These are phyloP conservation scores for Pseudomassariella vexata DNA, from an alignment of 2,329 filamentous ascomycete genomes.

Conservation along the genomic window DNA sequence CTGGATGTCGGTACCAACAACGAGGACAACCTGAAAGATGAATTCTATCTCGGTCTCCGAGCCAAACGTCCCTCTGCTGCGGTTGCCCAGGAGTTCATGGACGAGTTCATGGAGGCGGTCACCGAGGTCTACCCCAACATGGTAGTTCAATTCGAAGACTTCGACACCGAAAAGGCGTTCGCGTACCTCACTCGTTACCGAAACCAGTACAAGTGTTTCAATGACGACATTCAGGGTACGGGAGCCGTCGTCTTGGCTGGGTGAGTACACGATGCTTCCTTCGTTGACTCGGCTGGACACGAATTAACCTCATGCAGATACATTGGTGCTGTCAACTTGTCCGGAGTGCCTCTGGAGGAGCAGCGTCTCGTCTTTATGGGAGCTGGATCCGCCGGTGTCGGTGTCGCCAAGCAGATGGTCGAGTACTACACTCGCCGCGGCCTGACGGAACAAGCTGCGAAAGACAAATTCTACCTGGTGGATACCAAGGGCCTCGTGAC, in stretches of 20 bases:
- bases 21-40: slow-evolving; percentile 59
- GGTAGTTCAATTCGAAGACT: slow-evolving; percentile 91
- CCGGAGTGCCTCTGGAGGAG: slow-evolving; percentile 77
- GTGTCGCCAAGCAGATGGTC: slow-evolving; percentile 95
- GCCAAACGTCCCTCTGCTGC: slow-evolving; percentile 71
- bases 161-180: slow-evolving; percentile 87
- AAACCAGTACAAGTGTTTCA: slow-evolving; percentile 89
- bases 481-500: slow-evolving; percentile 96
- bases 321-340: slow-evolving; percentile 73
- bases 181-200: slow-evolving; percentile 87
- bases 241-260: slow-evolving; percentile 93
- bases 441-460: slow-evolving; percentile 79
- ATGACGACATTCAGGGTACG: slow-evolving; percentile 97
- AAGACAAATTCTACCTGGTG: slow-evolving; percentile 92
- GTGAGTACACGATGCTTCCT: no score
- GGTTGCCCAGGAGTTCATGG: slow-evolving; percentile 86
- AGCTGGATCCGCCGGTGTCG: slow-evolving; percentile 90
- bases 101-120: slow-evolving; percentile 92
- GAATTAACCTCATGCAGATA: slow-evolving; percentile 38
- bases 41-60: slow-evolving; percentile 84
- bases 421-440: slow-evolving; percentile 95
- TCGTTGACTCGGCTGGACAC: no score
- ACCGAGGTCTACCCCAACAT: slow-evolving; percentile 64
- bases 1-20: slow-evolving; percentile 63
- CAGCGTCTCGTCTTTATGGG: slow-evolving; percentile 96